phyloP scores from a whole-genome alignment of 176 grass and related monocot species.

The Musa troglodytarum region DNA sequence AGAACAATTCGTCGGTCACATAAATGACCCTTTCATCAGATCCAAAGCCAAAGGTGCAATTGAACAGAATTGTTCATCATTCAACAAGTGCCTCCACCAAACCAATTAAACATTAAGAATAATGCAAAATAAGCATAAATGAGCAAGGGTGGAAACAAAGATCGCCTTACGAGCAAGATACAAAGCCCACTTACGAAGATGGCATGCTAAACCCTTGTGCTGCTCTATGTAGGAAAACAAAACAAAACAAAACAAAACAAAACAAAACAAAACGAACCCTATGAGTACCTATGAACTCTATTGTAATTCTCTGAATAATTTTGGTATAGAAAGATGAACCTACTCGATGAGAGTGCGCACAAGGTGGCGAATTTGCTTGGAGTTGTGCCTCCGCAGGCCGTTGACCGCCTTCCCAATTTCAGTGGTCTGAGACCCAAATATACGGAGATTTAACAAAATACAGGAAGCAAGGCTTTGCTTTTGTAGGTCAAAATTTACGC shows the following conservation, averaged over 20 bases:
- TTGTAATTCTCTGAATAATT: not conserved
- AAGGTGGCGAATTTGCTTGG: constrained; percentile 56
- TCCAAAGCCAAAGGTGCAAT: too few species aligned
- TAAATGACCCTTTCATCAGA: too few species aligned
- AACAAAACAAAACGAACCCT: too few species aligned
- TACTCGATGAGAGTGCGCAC: constrained; percentile 59
- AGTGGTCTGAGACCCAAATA: constrained; percentile 32
- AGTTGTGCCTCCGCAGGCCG: constrained; percentile 44
- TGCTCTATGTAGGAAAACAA: too few species aligned
- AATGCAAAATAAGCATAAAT: too few species aligned
- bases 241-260: too few species aligned
- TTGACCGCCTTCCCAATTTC: constrained; percentile 49
- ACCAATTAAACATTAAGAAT: too few species aligned
- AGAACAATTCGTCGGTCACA: not conserved
- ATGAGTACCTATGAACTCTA: too few species aligned
- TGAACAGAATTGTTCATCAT: too few species aligned
- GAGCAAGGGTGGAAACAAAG: too few species aligned
- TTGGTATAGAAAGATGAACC: constrained; percentile 9
- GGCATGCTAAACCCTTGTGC: too few species aligned
- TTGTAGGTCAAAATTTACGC: not conserved
- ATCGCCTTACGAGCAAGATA: not conserved
- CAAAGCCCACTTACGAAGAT: not conserved
- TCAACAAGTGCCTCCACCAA: too few species aligned
- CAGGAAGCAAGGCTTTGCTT: not conserved
- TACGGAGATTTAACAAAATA: constrained; percentile 3